Evolutionary conservation across 2,329 filamentous ascomycete genomes (phyloP).

Genomic region (Colletotrichum sansevieriae): DNA sequence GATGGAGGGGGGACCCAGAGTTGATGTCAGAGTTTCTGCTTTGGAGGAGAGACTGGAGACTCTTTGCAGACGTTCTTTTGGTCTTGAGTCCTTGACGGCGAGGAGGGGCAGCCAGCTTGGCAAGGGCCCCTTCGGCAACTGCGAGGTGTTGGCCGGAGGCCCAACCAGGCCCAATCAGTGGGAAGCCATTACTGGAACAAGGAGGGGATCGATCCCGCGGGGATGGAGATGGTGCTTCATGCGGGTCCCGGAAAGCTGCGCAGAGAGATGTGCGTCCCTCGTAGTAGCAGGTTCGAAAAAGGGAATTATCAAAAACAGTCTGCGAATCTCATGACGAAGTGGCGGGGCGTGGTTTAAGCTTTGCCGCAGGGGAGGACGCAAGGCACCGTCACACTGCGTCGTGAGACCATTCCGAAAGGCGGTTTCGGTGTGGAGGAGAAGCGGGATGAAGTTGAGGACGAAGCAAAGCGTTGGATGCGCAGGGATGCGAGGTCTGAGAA

Average conservation of each 20-base stretch:
- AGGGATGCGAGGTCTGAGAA: slow-evolving; percentile 1
- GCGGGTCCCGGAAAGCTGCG: background rate
- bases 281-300: slow-evolving; percentile 18
- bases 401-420: slow-evolving; percentile 19
- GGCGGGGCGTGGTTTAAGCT: slow-evolving; percentile 34
- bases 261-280: background rate
- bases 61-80: background rate
- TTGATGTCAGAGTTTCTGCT: slow-evolving; percentile 25
- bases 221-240: slow-evolving; percentile 17
- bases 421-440: slow-evolving; percentile 22
- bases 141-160: background rate
- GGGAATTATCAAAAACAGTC: slow-evolving; percentile 34
- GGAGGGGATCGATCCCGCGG: slow-evolving; percentile 34
- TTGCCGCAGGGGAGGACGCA: slow-evolving; percentile 15
- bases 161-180: slow-evolving; percentile 38
- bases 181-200: slow-evolving; percentile 33
- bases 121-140: slow-evolving; percentile 27
- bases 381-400: slow-evolving; percentile 22
- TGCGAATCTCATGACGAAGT: slow-evolving; percentile 39
- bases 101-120: background rate
- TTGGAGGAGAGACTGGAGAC: background rate
- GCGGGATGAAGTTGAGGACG: slow-evolving; percentile 23
- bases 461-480: slow-evolving; percentile 19
- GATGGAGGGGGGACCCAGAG: slow-evolving; percentile 18
- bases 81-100: background rate